Evolutionary conservation across 1,284 basidiomycete species (phyloP), one percentile per base, ranked within the genome.

Genomic region (Malassezia pachydermatis): DNA sequence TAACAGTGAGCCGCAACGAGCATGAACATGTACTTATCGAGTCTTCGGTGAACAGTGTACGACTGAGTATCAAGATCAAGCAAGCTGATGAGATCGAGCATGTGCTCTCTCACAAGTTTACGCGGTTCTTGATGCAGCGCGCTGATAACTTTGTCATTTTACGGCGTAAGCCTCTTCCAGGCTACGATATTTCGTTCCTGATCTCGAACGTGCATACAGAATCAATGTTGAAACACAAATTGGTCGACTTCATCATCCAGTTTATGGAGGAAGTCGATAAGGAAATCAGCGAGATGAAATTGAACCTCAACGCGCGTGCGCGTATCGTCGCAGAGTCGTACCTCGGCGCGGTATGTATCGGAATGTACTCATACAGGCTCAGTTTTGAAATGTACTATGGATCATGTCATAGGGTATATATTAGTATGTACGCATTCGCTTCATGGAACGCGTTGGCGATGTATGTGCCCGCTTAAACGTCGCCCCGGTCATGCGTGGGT

Each of bases 181-280:
- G 90, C 50, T 98, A 94, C 65, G 94, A 98, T 65, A 98, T 99
- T 60, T 92, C 87, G 5, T 99, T 99, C 79, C 77, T 99, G 57
- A 94, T 99, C 72, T 96, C 94, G 50, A 96, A 96, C 74, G 83
- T 83, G 56, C 89, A 98, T 73, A 81, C 88, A 20, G 92, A 98
- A 72, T 86, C 86, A 2, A 94, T 99, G 89, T 78, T 96, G 62
- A 98, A 98, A 76, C 90, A 98, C 75, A 98, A 96, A 77, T 84
- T 99, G 47, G 94, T 99, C 36, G 94, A 99, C 75, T 99, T 99
- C 75, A 94, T 99, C 75, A 95, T 96, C 61, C 88, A 98, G 84
- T 95, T 96, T 72, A 96, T 96, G 90, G 89, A 96, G 71, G 89
- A 96, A 65, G 89, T 96, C 45, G 86, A 88, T 71, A 86, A 83